Evolutionary conservation across 129 eudicot genomes (phyloP), one percentile per base, ranked within the genome.

Genomic region (Glebionis coronaria): DNA sequence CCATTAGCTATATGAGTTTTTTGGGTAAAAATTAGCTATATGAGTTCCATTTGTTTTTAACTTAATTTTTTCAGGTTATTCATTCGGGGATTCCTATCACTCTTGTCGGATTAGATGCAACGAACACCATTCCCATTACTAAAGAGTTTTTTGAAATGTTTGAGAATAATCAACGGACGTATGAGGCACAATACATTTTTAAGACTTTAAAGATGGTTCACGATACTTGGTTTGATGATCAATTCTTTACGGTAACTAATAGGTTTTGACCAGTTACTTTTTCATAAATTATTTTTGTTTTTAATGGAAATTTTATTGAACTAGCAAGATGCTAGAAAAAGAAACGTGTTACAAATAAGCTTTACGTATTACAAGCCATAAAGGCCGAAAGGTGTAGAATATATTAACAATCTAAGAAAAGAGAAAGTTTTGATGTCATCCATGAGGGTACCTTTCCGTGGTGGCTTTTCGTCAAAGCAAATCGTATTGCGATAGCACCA

Each of bases 51-150:
- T 16, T 64, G 40, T n/a, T 61, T 62, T 9, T 25, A 3, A 62
- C 20, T 13, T 35, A 29, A 70, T 38, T 67, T 54, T 72, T 59
- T 49, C 9, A 93, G 97, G 96, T 93, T 62, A 71, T 88, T 71
- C 96, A 93, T 79, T 93, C 97, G 10, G 95, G 95, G 23, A 84
- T 93, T 69, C 98, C 97, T 8, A 63, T 88, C 28, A 93, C 98
- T 44, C 88, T 93, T 6, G 90, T 93, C 29, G 95, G 96, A 18
- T 60, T 93, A 60, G 97, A 84, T 77, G 96, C 98, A 52, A 93
- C 98, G 7, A 77, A 93, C 70, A 93, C 98, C 18, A 88, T 88
- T 55, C 95, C 95, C 5, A 73, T 84, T 57, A 74, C 84, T 5
- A 38, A 63, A 31, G 47, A 82, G 25, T 93, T 93, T 28, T 88